phyloP scores from a whole-genome alignment of 306 rosid species.

The Sicyos baderoa region DNA sequence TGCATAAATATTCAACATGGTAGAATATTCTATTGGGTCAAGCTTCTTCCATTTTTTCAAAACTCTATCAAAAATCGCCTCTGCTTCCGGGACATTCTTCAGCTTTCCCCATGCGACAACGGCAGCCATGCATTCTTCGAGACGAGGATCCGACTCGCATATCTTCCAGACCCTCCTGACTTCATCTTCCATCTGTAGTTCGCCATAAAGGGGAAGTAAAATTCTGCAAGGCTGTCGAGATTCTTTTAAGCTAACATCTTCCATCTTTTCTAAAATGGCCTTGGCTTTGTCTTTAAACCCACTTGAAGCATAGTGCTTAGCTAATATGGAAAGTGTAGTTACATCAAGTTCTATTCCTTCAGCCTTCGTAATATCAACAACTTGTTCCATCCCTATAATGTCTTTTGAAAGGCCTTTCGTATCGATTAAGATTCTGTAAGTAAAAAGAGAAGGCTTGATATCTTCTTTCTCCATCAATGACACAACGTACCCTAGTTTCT shows the following conservation, averaged over 20 bases:
- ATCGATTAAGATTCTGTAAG: conserved; percentile 53
- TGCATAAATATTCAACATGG: conserved; percentile 57
- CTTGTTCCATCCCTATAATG: conserved; percentile 68
- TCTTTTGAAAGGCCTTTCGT: conserved; percentile 55
- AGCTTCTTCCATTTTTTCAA: conserved; percentile 36
- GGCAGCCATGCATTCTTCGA: conserved; percentile 48
- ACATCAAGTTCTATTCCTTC: conserved; percentile 54
- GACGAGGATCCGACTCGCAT: conserved; percentile 41
- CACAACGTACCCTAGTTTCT: conserved; percentile 68
- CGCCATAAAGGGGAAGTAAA: conserved; percentile 60
- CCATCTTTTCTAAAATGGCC: conserved; percentile 53
- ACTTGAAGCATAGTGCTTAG: conserved; percentile 45
- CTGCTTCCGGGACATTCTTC: conserved; percentile 64
- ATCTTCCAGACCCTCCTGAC: conserved; percentile 73
- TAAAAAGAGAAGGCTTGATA: conserved; percentile 51
- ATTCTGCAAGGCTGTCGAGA: conserved; percentile 31
- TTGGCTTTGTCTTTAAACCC: conserved; percentile 68
- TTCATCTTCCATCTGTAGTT: conserved; percentile 56
- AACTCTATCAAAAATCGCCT: conserved; percentile 52
- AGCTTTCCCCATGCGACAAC: conserved; percentile 77
- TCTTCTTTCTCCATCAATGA: conserved; percentile 70
- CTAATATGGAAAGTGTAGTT: conserved; percentile 30
- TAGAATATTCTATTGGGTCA: conserved; percentile 33
- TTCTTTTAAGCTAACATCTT: conserved; percentile 37
- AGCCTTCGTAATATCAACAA: conserved; percentile 60